phyloP scores from a whole-genome alignment of 257 asterid species.

The Solanum arcanum region DNA sequence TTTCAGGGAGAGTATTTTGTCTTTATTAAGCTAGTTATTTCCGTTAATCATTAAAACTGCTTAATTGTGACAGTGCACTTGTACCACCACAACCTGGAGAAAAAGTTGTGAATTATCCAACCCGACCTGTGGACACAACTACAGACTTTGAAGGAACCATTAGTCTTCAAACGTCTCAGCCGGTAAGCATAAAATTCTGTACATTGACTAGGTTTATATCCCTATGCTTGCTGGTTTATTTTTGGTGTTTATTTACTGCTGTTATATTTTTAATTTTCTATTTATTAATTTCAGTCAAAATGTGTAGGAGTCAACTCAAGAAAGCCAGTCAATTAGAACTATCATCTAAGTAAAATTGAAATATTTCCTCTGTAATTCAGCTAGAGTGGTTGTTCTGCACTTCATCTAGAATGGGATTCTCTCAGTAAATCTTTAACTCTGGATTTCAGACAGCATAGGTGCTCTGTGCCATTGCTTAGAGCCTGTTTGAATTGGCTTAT shows the following conservation, averaged over 20 bases:
- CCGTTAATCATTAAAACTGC: neutral
- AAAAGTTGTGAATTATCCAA: slow-evolving; percentile 83
- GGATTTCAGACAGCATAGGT: neutral
- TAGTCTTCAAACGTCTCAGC: slow-evolving; percentile 89
- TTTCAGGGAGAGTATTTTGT: neutral
- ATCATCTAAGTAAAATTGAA: neutral
- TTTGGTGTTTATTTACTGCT: neutral
- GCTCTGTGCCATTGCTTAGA: neutral
- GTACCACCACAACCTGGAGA: slow-evolving; percentile 91
- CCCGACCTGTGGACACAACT: slow-evolving; percentile 83
- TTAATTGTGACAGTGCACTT: slow-evolving; percentile 48
- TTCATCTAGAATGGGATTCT: neutral
- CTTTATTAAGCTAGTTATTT: neutral
- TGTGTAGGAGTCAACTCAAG: neutral
- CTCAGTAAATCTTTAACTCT: neutral
- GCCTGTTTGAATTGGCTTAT: neutral
- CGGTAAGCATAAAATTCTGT: slow-evolving; percentile 32
- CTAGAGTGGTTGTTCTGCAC: neutral
- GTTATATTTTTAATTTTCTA: neutral
- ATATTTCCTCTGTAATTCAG: neutral
- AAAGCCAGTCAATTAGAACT: neutral
- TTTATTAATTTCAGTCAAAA: neutral
- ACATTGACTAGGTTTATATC: neutral
- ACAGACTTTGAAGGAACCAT: slow-evolving; percentile 95
- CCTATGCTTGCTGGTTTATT: neutral